Base-by-base conservation (phyloP, 805 yeast genomes). In the Yamadazyma ubonensis region DNA sequence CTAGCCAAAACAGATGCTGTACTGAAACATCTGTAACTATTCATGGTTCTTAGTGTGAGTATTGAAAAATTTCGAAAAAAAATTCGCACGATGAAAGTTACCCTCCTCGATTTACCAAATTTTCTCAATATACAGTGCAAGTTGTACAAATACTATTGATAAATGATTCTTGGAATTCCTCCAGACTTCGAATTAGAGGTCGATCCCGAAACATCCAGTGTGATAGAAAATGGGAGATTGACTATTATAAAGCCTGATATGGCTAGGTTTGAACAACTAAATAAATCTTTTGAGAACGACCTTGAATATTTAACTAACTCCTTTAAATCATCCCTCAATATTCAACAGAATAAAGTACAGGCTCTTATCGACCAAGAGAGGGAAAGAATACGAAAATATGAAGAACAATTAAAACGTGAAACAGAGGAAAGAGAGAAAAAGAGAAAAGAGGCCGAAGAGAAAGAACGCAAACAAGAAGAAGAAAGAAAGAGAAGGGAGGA, bases 1-100 rank as follows among this genome's bases (percentile, higher is more conserved):
- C 55, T 65, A 33, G 48, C 36, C 75, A 78, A 21, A 79, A 83
- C 36, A 75, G 75, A 59, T 66, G 75, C 42, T 63, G 64, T 27
- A 54, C 64, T 37, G 51, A 67, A 45, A 53, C 46, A 57, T 58
- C 65, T 45, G 10, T 25, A 26, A 12, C 38, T 25, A 27, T 29
- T 29, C 42, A 36, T 33, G 10, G 1, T 34, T 14, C 3, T 10
- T 15, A 7, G 8, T 22, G 9, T 4, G 6, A 29, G 8, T n/a
- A 10, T 30, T 36, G 45, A 44, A 44, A 44, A 44, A 29, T 38
- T 41, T 41, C 30, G 28, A 37, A 15, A 25, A 29, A 23, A 20
- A 11, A 14, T 38, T 38, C 34, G 39, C 36, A 36, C 35, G 31
- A 36, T 33, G 27, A 26, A 23, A 16, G 26, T 31, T 30, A 38